Evolutionary conservation across 208 protist species (phyloP), one percentile per base, ranked within the genome.

Genomic region (Crithidia brevicula): DNA sequence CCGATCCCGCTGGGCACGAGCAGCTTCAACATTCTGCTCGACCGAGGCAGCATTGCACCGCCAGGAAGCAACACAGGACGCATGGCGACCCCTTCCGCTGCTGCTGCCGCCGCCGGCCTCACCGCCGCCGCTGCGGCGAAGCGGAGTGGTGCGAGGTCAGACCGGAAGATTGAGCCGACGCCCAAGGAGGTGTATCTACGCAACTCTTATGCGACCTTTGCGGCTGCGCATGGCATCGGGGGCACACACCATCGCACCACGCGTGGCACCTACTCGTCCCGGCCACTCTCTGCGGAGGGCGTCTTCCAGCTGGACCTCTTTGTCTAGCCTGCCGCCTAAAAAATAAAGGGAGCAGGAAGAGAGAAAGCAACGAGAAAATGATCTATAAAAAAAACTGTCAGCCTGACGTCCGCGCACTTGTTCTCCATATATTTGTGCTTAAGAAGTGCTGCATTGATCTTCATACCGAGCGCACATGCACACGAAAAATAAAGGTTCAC

Each of bases 1-100:
- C 97, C 97, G 20, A 96, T 99, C 23, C 86, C 88, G 3, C 75
- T 99, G 20, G 98, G 98, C 28, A 99, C 98, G 16, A 96, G 93
- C 69, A 74, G 98, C 38, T 99, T 99, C 74, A 64, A 66, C 36
- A 33, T 98, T n/a, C 65, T 97, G 25, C 65, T 93, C 27, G 82
- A 89, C 57, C 38, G 79, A 11, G 73, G 76, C 31, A 69, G 62
- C 45, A 34, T 76, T 38, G 74, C 70, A 33, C 61, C 71, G 28
- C 59, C 42, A 22, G 58, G 62, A 53, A 69, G 57, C 51, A 64
- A 45, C 46, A 79, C 60, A 0, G 65, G 65, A 0, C 58, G 53
- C 8, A 30, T 63, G 66, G 38, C 45, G 9, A 71, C 59, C 40
- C 31, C 33, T 9, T 34, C 34, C 28, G 43, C 70, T 20, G 46